Conservation (phyloP, 2,329 filamentous ascomycete species). For the Massarina eburnea region DNA sequence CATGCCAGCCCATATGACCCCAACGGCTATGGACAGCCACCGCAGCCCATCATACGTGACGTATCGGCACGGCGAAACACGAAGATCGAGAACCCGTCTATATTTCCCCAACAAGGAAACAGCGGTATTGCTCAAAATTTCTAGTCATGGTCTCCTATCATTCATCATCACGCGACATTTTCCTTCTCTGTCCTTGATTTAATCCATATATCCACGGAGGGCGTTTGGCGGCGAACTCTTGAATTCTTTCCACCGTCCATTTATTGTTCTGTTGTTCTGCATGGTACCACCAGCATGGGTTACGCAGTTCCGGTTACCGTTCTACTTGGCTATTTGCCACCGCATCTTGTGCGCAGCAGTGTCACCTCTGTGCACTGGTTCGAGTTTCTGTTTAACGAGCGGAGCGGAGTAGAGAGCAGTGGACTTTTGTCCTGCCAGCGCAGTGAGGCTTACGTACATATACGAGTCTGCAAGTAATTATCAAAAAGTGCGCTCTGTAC, state of each 20-base stretch:
- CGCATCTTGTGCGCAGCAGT: background rate
- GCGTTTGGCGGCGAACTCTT: background rate
- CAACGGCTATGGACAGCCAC: constrained; percentile 53
- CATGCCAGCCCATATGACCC: constrained; percentile 57
- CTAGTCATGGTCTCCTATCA: constrained; percentile 46
- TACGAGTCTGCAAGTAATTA: constrained; percentile 6
- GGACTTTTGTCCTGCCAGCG: background rate
- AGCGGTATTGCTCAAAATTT: constrained; percentile 98
- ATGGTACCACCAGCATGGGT: background rate
- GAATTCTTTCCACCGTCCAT: background rate
- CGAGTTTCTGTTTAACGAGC: background rate
- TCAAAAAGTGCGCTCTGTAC: constrained; percentile 1
- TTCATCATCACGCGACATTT: background rate
- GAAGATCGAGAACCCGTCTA: constrained; percentile 85
- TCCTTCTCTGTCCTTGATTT: background rate
- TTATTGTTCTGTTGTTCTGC: background rate
- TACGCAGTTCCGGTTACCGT: background rate
- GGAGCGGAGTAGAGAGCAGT: background rate
- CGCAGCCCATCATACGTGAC: constrained; percentile 85
- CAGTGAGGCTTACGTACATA: constrained; percentile 5
- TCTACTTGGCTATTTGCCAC: background rate
- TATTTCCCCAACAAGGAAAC: constrained; percentile 85
- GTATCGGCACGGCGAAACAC: constrained; percentile 92
- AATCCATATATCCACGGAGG: constrained; percentile 6
- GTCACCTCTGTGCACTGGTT: background rate